Base-by-base conservation (phyloP, 2,329 filamentous ascomycete genomes). In the Xylogone sp. region DNA sequence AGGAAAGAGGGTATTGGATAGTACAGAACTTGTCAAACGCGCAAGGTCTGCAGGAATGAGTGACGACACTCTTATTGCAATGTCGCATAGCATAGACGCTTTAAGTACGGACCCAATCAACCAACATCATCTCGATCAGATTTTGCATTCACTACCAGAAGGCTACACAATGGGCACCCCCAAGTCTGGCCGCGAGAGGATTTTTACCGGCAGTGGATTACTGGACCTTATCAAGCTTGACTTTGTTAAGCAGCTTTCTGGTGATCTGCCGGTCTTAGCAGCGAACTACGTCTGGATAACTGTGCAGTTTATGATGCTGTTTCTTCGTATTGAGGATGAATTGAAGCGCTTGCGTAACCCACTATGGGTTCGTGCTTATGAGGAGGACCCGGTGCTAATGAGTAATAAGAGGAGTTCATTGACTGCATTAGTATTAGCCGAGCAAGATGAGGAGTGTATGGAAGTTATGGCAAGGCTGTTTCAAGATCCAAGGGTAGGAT, bases 251-350 rank as follows among this genome's bases (percentile, higher is more conserved):
- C 65, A 71, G 46, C 52, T 72, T 6, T 62, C 59, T 43, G 62
- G 66, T 21, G 27, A 56, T 3, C 19, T 39, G 1, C 67, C 67
- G 2, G n/a, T 68, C 1, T 69, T 64, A 0, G 61, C 62, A 19
- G 18, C 72, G 4, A 73, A 73, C 54, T 72, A 68, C 42, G 16
- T 69, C 9, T 64, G 51, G 46, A 56, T 66, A 1, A 64, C 61
- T 3, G 42, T 42, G 0, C 19, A 29, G 5, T 58, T 69, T 10
- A 45, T 68, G 43, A 29, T 57, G 3, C 22, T 59, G 0, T 71
- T 69, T 21, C 16, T 13, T 1, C 19, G 46, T 8, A 58, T 72
- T 10, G 68, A 73, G 46, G 45, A 53, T 0, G 43, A 60, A 24
- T 55, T 73, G 21, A 51, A 54, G 2, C 20, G 54, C 19, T 19